Evolutionary conservation across 2,329 filamentous ascomycete species (phyloP), one percentile per base, ranked within the genome.

Genomic region (Sclerotinia subarctica): DNA sequence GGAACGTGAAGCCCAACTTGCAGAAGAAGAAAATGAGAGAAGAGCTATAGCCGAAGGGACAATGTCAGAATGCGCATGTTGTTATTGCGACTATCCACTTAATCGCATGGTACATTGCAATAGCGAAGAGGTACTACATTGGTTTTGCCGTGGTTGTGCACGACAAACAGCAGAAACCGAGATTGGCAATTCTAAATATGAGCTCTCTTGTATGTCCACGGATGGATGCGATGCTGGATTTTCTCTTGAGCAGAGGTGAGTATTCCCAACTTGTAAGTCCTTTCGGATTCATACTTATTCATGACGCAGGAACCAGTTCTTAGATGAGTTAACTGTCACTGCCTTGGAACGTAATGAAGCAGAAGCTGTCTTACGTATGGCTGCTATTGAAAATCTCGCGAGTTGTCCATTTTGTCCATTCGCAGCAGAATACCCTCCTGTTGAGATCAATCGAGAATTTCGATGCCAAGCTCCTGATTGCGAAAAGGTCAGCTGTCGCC

Each of bases 401-500:
- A 87, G 85, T 44, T 96, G 93, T 72, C 92, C 92, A 0, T 95
- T 93, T 75, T 96, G 93, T 77, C 88, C 91, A 29, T 96, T 87
- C 80, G 92, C 91, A 53, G 90, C 88, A 46, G 90, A 93, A 69
- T 91, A 87, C 71, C 87, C 86, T 0, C 85, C 90, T 0, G 79
- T 90, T 1, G 86, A 90, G 24, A 79, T 86, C 24, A 84, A 94
- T 76, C 88, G 84, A 69, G 90, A 94, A 74, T 96, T 96, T 71
- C 82, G 82, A 4, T 96, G 93, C 78, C 81, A 85, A 64, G 89
- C 88, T 67, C 82, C 84, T 0, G 83, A 86, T 0, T 96, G 93
- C 76, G 80, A 80, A 70, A 83, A 84, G 51, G 80, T 86, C 60
- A 90, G 85, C 76, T 92, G 90, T 74, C 86, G 90, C 6, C 81